phyloP scores from a whole-genome alignment of 495 filamentous ascomycete genomes.

The Glarea lozoyensis region DNA sequence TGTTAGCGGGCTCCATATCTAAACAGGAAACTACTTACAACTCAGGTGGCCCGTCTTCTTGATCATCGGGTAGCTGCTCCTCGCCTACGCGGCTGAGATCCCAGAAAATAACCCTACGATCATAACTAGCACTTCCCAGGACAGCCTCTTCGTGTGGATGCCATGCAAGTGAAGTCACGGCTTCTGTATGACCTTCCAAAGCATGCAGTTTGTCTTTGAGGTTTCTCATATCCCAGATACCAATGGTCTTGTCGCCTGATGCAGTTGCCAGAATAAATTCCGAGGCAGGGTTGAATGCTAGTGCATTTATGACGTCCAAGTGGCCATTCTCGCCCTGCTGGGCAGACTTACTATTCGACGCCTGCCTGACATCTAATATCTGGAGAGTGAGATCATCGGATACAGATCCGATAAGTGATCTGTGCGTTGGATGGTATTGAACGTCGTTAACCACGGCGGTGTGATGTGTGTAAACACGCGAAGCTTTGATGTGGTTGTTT shows the following conservation, averaged over 20 bases:
- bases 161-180: slow-evolving; percentile 87
- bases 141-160: slow-evolving; percentile 83
- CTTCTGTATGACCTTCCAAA: slow-evolving; percentile 74
- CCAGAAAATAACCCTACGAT: slow-evolving; percentile 93
- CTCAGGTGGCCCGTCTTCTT: slow-evolving; percentile 94
- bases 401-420: slow-evolving; percentile 77
- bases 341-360: slow-evolving; percentile 53
- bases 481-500: slow-evolving; percentile 60
- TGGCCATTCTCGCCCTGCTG: slow-evolving; percentile 61
- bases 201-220: slow-evolving; percentile 78
- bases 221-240: slow-evolving; percentile 89
- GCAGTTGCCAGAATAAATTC: slow-evolving; percentile 86
- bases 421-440: slow-evolving; percentile 79
- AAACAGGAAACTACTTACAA: slow-evolving; percentile 50
- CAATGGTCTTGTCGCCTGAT: slow-evolving; percentile 90
- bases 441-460: slow-evolving; percentile 92
- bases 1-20: slow-evolving; percentile 18
- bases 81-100: slow-evolving; percentile 84
- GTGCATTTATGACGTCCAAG: slow-evolving; percentile 83
- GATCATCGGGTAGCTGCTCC: slow-evolving; percentile 90
- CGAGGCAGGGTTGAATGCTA: slow-evolving; percentile 84
- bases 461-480: slow-evolving; percentile 77
- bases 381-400: slow-evolving; percentile 93
- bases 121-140: slow-evolving; percentile 82
- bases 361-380: slow-evolving; percentile 72